Conservation (phyloP, 768 basidiomycete genomes). For the Amyloporia xantha region DNA sequence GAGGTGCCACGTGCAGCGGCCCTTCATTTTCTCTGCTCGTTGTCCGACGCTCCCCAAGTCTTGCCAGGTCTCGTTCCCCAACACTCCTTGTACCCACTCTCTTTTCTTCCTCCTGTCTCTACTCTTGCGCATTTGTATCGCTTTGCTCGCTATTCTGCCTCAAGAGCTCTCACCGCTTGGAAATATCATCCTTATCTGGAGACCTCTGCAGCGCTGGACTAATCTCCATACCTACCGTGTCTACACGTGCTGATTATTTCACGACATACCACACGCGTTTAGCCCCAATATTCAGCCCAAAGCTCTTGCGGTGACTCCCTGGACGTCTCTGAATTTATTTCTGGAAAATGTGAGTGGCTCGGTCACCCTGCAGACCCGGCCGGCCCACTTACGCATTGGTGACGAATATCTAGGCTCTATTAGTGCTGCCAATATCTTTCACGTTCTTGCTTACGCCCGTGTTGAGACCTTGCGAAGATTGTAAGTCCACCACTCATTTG, state of each 20-base stretch:
- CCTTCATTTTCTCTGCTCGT: too few species aligned
- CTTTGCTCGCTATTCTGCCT: not conserved
- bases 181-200: not conserved
- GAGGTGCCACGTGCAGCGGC: too few species aligned
- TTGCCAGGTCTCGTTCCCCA: too few species aligned
- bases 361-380: not conserved
- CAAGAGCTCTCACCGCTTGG: not conserved
- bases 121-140: not conserved
- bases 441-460: not conserved
- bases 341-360: not conserved
- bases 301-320: not conserved
- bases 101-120: slow-evolving; percentile 2
- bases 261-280: slow-evolving; percentile 12
- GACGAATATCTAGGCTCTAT: not conserved
- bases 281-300: not conserved
- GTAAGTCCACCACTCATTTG: not conserved
- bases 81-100: not conserved
- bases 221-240: slow-evolving; percentile 13
- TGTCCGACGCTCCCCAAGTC: too few species aligned
- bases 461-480: not conserved
- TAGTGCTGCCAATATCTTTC: not conserved
- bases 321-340: not conserved
- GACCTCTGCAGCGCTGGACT: not conserved
- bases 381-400: not conserved
- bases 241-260: slow-evolving; percentile 18